These are phyloP conservation scores for Ballota nigra DNA, from an alignment of 257 asterid genomes.

Conservation along the genomic window DNA sequence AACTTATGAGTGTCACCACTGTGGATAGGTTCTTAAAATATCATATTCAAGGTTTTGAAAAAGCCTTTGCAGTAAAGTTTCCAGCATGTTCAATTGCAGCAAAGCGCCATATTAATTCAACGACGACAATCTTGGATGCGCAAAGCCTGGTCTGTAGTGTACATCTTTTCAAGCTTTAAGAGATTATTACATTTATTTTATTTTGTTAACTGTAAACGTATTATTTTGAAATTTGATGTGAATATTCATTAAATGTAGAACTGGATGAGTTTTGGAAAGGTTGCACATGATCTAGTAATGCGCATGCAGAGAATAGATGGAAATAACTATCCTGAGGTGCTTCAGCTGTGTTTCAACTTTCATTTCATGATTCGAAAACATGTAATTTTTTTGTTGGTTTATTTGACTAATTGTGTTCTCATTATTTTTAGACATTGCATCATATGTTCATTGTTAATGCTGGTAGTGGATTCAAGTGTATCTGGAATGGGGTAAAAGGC, in stretches of 20 bases:
- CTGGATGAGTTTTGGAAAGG: slow-evolving; percentile 94
- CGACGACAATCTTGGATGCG: slow-evolving; percentile 84
- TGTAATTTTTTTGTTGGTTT: slow-evolving; percentile 9
- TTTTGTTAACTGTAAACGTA: not conserved
- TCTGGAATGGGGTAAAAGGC: slow-evolving; percentile 81
- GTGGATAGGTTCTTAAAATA: slow-evolving; percentile 83
- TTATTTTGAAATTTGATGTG: slow-evolving; percentile 2
- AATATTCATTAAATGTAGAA: slow-evolving; percentile 50
- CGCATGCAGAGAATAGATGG: slow-evolving; percentile 94
- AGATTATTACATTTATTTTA: not conserved
- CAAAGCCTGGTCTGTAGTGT: slow-evolving; percentile 83
- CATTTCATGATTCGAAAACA: slow-evolving; percentile 17
- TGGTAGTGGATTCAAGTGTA: slow-evolving; percentile 82
- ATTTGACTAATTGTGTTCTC: slow-evolving; percentile 22
- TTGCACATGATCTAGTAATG: slow-evolving; percentile 84
- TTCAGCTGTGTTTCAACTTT: slow-evolving; percentile 36
- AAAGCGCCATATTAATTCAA: slow-evolving; percentile 82
- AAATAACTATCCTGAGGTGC: slow-evolving; percentile 98
- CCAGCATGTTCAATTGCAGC: slow-evolving; percentile 95
- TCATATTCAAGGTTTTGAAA: slow-evolving; percentile 94
- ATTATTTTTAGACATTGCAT: slow-evolving; percentile 73
- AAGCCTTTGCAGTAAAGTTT: slow-evolving; percentile 67
- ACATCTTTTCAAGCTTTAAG: slow-evolving; percentile 2
- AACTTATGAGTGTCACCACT: slow-evolving; percentile 83
- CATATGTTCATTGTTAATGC: slow-evolving; percentile 95